Evolutionary conservation across 225 moss, liverwort and hornwort genomes (phyloP).

Genomic region (Thuidium tamariscinum): DNA sequence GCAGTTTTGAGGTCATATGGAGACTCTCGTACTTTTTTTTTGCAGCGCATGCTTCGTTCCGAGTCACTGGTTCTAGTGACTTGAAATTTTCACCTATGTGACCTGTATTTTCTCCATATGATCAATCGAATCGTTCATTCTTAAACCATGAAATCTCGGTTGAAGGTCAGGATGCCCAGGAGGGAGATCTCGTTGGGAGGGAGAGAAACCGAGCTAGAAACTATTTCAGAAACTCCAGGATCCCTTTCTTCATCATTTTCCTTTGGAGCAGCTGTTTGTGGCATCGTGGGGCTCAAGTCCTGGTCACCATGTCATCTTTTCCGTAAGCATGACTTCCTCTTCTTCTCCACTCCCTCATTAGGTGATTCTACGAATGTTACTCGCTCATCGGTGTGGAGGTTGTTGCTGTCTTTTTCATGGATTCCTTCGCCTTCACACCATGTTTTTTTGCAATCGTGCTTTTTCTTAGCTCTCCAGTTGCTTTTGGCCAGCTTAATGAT

Average conservation of each 20-base stretch:
- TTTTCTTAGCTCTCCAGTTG: neutral
- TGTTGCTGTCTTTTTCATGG: neutral
- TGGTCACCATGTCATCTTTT: neutral
- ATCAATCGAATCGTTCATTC: neutral
- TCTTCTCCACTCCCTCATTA: neutral
- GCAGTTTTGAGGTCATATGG: neutral
- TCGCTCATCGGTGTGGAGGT: neutral
- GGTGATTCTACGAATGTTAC: neutral
- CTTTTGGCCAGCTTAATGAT: neutral
- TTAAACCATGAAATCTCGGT: neutral
- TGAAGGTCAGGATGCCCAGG: neutral
- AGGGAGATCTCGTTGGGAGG: neutral
- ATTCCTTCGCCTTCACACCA: neutral
- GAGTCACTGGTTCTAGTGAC: too few relatives aligned
- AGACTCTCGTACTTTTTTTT: too few relatives aligned
- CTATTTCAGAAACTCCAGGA: neutral
- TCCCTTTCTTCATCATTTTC: neutral
- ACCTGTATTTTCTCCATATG: neutral
- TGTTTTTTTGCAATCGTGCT: neutral
- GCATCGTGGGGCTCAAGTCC: neutral
- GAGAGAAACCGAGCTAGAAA: neutral
- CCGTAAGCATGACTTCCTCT: neutral
- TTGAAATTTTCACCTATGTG: too few relatives aligned
- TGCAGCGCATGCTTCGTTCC: neutral
- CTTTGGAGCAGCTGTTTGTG: neutral